Conservation (phyloP, 2,329 filamentous ascomycete genomes). For the Trichoderma atrobrunneum region DNA sequence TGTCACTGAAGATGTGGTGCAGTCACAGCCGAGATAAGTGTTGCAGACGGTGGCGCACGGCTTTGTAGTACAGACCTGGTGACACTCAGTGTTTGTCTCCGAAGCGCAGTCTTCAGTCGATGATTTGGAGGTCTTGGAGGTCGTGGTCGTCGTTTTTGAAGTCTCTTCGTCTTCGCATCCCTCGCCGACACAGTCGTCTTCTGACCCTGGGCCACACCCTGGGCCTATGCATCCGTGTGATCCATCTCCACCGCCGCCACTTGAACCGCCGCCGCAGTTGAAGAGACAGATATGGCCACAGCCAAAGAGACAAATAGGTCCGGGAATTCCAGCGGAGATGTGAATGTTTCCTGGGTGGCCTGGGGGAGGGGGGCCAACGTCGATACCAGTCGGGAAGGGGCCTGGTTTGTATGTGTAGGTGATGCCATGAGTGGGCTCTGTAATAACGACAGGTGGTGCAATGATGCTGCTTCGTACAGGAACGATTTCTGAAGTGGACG, state of each 20-base stretch:
- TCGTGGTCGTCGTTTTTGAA: too few relatives aligned
- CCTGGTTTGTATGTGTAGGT: not conserved
- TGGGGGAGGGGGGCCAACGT: not conserved
- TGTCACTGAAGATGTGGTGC: not conserved
- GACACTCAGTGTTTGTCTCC: not conserved
- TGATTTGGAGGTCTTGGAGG: not conserved
- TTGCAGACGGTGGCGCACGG: not conserved
- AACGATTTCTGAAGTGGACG: not conserved
- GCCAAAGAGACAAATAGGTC: not conserved
- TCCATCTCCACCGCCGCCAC: not conserved
- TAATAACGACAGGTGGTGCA: not conserved
- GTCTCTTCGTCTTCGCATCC: not conserved
- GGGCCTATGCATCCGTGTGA: not conserved
- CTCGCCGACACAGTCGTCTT: not conserved
- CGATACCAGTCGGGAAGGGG: not conserved
- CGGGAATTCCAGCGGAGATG: not conserved
- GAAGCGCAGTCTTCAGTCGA: not conserved
- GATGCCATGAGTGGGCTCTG: not conserved
- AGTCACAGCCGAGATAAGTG: not conserved
- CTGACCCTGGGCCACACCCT: not conserved
- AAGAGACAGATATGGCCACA: not conserved
- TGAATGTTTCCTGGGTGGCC: not conserved
- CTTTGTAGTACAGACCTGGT: not conserved
- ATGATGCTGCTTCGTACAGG: not conserved
- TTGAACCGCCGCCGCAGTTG: not conserved